Conservation (phyloP, 1,284 basidiomycete species). For the Moesziomyces antarcticus region DNA sequence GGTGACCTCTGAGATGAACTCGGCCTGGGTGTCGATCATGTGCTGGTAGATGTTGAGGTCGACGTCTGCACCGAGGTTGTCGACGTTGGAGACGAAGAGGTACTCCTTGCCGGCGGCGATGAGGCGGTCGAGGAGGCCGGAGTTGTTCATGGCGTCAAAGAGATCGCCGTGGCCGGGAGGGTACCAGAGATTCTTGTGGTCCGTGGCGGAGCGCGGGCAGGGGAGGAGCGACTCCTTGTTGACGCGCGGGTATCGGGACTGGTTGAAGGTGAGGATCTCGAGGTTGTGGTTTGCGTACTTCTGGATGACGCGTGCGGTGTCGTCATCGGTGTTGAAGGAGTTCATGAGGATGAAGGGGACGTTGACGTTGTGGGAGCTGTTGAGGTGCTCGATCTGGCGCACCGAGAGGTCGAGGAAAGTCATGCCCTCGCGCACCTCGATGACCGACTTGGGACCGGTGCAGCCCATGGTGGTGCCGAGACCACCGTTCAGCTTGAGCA, state of each 20-base stretch:
- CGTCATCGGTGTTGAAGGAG: constrained; percentile 91
- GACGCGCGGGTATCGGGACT: constrained; percentile 97
- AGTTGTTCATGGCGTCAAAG: constrained; percentile 92
- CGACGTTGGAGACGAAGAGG: constrained; percentile 97
- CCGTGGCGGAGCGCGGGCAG: constrained; percentile 83
- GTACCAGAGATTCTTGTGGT: constrained; percentile 92
- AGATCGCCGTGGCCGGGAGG: constrained; percentile 99
- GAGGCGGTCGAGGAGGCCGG: constrained; percentile 94
- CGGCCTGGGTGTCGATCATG: constrained; percentile 68
- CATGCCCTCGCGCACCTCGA: constrained; percentile 82
- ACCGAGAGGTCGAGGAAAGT: constrained; percentile 98
- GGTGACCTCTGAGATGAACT: constrained; percentile 76
- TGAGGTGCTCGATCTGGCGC: constrained; percentile 89
- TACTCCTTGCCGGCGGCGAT: constrained; percentile 97
- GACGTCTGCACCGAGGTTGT: constrained; percentile 97
- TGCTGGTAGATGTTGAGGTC: constrained; percentile 75
- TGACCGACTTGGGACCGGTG: constrained; percentile 75
- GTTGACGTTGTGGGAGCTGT: constrained; percentile 75
- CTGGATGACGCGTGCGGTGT: constrained; percentile 82
- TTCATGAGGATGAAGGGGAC: constrained; percentile 99
- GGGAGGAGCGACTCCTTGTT: constrained; percentile 94
- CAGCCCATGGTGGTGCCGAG: constrained; percentile 94
- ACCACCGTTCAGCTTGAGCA: constrained; percentile 99
- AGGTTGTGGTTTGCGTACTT: constrained; percentile 87
- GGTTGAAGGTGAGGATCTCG: constrained; percentile 80